Evolutionary conservation across 2,329 filamentous ascomycete genomes (phyloP).

Genomic region (Paracoccidioides lutzii): DNA sequence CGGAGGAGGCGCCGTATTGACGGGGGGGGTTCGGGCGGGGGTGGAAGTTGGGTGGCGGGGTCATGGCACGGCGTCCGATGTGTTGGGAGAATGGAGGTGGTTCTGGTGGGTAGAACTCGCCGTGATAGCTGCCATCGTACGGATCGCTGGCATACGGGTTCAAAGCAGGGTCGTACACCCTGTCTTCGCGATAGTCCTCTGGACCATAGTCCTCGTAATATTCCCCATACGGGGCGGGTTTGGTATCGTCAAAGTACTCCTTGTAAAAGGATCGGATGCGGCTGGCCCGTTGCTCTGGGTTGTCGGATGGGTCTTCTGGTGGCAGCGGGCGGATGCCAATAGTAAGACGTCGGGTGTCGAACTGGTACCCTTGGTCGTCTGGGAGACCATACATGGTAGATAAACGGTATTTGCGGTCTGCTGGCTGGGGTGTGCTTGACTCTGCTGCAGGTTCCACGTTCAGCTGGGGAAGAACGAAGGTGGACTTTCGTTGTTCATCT

Average conservation of each 20-base stretch:
- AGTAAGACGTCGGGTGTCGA: conserved; percentile 40
- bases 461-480: conserved; percentile 30
- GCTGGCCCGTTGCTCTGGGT: conserved; percentile 88
- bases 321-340: conserved; percentile 70
- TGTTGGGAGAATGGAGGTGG: conserved; percentile 64
- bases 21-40: conserved; percentile 18
- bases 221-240: conserved; percentile 41
- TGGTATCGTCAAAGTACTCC: conserved; percentile 88
- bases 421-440: conserved; percentile 11
- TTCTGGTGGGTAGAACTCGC: conserved; percentile 17
- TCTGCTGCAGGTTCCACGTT: conserved; percentile 17
- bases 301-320: conserved; percentile 72
- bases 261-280: conserved; percentile 98
- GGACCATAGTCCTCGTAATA: conserved; percentile 66
- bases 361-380: conserved; percentile 13
- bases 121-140: conserved; percentile 11
- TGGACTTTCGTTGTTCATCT: conserved; percentile 37
- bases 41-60: conserved; percentile 61
- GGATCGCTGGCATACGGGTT: conserved; percentile 13
- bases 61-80: conserved; percentile 84
- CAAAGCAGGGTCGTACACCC: conserved; percentile 33
- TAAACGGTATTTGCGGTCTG: conserved; percentile 7
- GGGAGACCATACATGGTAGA: conserved; percentile 15
- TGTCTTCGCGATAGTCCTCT: conserved; percentile 54
- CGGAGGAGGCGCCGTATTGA: conserved; percentile 19